These are phyloP conservation scores for Auriscalpium microsporum DNA, from an alignment of 768 basidiomycete genomes.

Conservation along the genomic window DNA sequence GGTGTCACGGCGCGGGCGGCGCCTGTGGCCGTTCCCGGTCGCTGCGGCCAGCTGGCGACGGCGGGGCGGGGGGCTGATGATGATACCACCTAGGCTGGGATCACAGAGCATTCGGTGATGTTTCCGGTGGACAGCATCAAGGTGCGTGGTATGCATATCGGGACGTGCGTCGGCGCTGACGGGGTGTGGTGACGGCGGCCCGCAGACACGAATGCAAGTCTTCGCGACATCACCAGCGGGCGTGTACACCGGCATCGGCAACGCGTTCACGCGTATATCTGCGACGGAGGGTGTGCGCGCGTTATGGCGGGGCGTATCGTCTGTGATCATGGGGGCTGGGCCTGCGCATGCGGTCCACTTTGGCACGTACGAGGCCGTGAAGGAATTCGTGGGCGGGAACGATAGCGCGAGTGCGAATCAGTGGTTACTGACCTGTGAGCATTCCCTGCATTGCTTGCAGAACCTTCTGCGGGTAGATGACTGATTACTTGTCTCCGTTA, in stretches of 20 bases:
- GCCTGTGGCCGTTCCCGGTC: neutral
- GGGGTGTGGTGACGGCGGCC: neutral
- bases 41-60: neutral
- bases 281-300: constrained; percentile 88
- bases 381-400: constrained; percentile 88
- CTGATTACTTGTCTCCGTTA: constrained; percentile 21
- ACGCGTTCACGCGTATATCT: constrained; percentile 87
- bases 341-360: constrained; percentile 99
- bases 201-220: constrained; percentile 98
- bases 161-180: neutral
- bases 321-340: constrained; percentile 92
- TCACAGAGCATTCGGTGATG: constrained; percentile 98
- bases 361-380: constrained; percentile 89
- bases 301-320: constrained; percentile 94
- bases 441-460: neutral
- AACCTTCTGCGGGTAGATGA: neutral
- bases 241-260: constrained; percentile 82
- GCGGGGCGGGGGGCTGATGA: constrained; percentile 2
- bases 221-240: constrained; percentile 80
- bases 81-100: constrained; percentile 65
- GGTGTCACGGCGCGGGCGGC: neutral
- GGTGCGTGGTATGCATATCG: constrained; percentile 37
- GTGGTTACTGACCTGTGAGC: constrained; percentile 76
- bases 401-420: constrained; percentile 57
- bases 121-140: constrained; percentile 98